Evolutionary conservation across 805 yeast genomes (phyloP), one percentile per base, ranked within the genome.

Genomic region (Saccharomycodes ludwigii): DNA sequence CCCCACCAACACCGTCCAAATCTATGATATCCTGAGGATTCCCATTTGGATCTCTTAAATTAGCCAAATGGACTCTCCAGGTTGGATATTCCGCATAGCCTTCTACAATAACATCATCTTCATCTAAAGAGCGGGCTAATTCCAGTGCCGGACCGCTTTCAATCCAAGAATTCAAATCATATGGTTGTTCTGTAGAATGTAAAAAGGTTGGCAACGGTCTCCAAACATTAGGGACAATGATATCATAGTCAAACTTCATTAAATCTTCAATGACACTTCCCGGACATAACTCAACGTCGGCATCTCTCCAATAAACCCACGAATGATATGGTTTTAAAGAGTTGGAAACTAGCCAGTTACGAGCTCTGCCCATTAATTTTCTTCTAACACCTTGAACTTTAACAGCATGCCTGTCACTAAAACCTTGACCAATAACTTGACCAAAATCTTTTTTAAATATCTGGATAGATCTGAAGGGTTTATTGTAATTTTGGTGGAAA

Each of bases 111-210:
- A 81, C 91, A 47, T 79, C 93, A 48, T 81, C 91, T 51, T 81
- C 88, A 34, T 68, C 71, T 33, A 80, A 58, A 0, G 66, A 64
- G 24, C 58, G 52, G 0, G 93, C 91, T 43, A 80, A 56, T 31
- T 73, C 73, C 11, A 77, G 37, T 1, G 83, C 95, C 7, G 78
- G 73, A 5, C 73, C 78, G 3, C 86, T 73, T 59, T 91, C 98
- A 35, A 83, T 71, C 98, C 98, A 91, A 10, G 96, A 82, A 58
- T 91, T 91, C 50, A 91, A 69, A 57, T 91, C 98, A 54, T 91
- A 91, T 1, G 97, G 85, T 56, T 91, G 98, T 51, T 82, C 93
- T 15, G 46, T 45, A 41, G 73, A 71, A 13, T 91, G 93, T 40
- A 91, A 68, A 58, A 86, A 91, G 28, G 76, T 78, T 3, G 98